These are phyloP conservation scores for Phialophora macrospora DNA, from an alignment of 2,329 filamentous ascomycete genomes.

Conservation along the genomic window DNA sequence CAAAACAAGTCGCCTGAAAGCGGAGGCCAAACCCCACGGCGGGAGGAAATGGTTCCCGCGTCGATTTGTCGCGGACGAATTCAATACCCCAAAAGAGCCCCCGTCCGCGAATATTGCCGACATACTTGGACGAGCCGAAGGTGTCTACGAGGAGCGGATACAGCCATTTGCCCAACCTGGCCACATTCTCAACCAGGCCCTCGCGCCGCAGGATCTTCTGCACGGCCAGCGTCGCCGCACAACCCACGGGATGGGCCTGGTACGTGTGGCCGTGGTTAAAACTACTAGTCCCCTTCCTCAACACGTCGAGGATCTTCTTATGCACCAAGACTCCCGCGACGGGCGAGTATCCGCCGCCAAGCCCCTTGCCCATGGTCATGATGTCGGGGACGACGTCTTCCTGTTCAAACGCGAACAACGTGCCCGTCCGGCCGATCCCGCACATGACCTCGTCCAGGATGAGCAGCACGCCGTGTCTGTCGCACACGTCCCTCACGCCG, in stretches of 20 bases:
- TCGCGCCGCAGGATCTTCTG: conserved; percentile 59
- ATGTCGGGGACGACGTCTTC: conserved; percentile 60
- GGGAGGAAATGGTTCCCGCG: conserved; percentile 60
- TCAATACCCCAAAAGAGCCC: conserved; percentile 67
- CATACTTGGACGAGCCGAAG: conserved; percentile 54
- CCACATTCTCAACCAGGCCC: conserved; percentile 53
- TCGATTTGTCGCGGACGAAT: conserved; percentile 61
- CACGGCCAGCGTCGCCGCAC: conserved; percentile 58
- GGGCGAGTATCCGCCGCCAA: conserved; percentile 62
- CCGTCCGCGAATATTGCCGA: conserved; percentile 63
- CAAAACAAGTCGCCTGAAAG: conserved; percentile 49
- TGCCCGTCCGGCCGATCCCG: conserved; percentile 62
- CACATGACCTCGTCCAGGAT: conserved; percentile 71
- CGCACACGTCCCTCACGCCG: conserved; percentile 60
- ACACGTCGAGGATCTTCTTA: conserved; percentile 53
- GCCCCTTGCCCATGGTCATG: conserved; percentile 63
- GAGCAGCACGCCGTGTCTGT: conserved; percentile 71
- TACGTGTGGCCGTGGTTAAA: conserved; percentile 66
- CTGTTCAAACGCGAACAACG: conserved; percentile 32
- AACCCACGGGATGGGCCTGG: conserved; percentile 61
- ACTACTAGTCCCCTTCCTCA: conserved; percentile 54
- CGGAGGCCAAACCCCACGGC: conserved; percentile 49
- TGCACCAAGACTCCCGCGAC: conserved; percentile 61
- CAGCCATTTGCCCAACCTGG: conserved; percentile 44
- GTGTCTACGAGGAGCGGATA: conserved; percentile 50